phyloP scores from a whole-genome alignment of 2,329 filamentous ascomycete genomes.

The Pseudocercospora cruenta region DNA sequence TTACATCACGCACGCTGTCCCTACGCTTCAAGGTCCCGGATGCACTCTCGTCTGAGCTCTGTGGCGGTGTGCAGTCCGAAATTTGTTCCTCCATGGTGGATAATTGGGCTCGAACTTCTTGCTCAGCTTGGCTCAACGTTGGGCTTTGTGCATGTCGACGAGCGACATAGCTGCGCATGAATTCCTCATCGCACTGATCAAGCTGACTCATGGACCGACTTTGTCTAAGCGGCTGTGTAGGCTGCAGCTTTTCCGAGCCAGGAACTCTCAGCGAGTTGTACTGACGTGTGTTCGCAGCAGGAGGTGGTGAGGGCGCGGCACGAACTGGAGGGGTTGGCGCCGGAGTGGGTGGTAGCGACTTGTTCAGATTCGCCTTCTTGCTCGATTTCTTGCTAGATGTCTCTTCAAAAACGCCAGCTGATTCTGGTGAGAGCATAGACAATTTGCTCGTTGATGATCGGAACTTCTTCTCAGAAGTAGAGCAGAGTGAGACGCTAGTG shows the following conservation, averaged over 20 bases:
- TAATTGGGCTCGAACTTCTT: conserved; percentile 36
- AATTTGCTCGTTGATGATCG: conserved; percentile 13
- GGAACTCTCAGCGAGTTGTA: conserved; percentile 13
- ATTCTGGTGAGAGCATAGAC: conserved; percentile 13
- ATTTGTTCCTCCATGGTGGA: conserved; percentile 24
- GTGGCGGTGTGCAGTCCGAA: conserved; percentile 9
- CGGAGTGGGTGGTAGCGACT: conserved; percentile 24
- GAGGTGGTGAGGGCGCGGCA: conserved; percentile 3
- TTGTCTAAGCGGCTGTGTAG: background rate
- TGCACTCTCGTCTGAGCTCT: background rate
- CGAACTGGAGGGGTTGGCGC: conserved; percentile 6
- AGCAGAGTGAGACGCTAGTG: conserved; percentile 27
- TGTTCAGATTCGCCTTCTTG: conserved; percentile 18
- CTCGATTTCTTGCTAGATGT: conserved; percentile 8
- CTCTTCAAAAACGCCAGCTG: conserved; percentile 18
- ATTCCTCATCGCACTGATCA: conserved; percentile 29
- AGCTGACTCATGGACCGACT: conserved; percentile 29
- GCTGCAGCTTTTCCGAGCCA: background rate
- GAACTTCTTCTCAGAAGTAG: conserved; percentile 18
- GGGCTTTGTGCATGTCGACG: conserved; percentile 40
- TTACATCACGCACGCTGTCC: conserved; percentile 35
- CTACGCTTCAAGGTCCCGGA: conserved; percentile 13
- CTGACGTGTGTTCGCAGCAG: background rate
- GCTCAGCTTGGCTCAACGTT: conserved; percentile 53
- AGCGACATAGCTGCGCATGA: conserved; percentile 27